These are phyloP conservation scores for Coemansia sp. DNA, from an alignment of 192 early-diverging fungal species.

Conservation along the genomic window DNA sequence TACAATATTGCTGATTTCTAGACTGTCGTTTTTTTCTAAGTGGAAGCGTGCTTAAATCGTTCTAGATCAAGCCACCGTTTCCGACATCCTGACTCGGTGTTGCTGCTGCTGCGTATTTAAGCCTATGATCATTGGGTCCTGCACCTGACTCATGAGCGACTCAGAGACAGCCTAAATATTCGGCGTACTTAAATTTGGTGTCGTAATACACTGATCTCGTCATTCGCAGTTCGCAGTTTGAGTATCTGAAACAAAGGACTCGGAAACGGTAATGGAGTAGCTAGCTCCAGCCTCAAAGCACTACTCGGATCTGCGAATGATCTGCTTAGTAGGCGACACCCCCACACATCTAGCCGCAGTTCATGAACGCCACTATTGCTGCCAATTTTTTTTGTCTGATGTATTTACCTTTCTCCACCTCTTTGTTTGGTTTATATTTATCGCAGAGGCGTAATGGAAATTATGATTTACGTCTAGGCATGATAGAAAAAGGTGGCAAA, in stretches of 20 bases:
- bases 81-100: not conserved
- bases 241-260: not conserved
- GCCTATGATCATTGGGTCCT: not conserved
- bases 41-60: not conserved
- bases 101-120: not conserved
- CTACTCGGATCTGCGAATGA: not conserved
- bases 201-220: not conserved
- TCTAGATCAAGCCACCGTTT: constrained; percentile 3
- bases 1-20: not conserved
- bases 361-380: not conserved
- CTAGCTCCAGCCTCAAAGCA: not conserved
- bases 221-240: not conserved
- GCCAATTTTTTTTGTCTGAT: not conserved
- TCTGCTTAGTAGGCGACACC: not conserved
- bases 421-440: not conserved
- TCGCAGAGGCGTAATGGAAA: not conserved
- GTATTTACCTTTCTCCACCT: too few species aligned
- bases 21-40: too few species aligned
- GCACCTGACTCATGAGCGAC: not conserved
- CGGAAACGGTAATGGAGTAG: not conserved
- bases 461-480: not conserved
- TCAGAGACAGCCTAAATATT: not conserved
- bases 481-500: not conserved
- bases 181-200: not conserved
- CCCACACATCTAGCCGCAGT: not conserved